Evolutionary conservation across 768 basidiomycete genomes (phyloP).

Genomic region (Agaricus bisporus): DNA sequence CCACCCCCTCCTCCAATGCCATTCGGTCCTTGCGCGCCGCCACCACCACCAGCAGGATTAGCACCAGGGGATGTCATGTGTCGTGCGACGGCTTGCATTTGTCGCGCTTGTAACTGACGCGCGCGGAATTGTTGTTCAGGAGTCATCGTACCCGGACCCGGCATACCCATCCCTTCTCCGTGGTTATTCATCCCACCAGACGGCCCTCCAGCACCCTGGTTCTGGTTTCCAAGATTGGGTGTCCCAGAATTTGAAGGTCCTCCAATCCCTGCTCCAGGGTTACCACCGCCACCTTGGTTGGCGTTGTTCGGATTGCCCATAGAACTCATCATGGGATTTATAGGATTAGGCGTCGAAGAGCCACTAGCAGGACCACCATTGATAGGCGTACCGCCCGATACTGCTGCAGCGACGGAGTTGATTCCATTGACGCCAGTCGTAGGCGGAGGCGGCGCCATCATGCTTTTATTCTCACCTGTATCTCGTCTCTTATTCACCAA

Average conservation of each 20-base stretch:
- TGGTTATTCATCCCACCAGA: constrained; percentile 18
- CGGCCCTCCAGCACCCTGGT: constrained; percentile 9
- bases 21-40: neutral
- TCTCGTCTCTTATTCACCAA: constrained; percentile 58
- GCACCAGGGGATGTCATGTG: constrained; percentile 32
- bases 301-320: constrained; percentile 14
- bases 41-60: constrained; percentile 11
- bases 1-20: neutral
- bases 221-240: constrained; percentile 11
- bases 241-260: constrained; percentile 11
- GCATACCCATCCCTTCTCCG: constrained; percentile 16
- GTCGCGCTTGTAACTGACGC: constrained; percentile 25
- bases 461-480: constrained; percentile 55
- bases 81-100: constrained; percentile 22
- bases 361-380: constrained; percentile 8
- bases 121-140: constrained; percentile 21
- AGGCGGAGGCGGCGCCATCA: constrained; percentile 36
- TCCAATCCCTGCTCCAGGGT: neutral
- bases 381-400: constrained; percentile 11
- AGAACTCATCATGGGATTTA: constrained; percentile 15
- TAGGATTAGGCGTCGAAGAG: constrained; percentile 11
- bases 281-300: neutral
- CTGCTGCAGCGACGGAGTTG: constrained; percentile 13
- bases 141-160: constrained; percentile 12
- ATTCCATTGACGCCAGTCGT: constrained; percentile 21